Base-by-base conservation (phyloP, 306 rosid genomes). In the apple (Malus domestica) region DNA sequence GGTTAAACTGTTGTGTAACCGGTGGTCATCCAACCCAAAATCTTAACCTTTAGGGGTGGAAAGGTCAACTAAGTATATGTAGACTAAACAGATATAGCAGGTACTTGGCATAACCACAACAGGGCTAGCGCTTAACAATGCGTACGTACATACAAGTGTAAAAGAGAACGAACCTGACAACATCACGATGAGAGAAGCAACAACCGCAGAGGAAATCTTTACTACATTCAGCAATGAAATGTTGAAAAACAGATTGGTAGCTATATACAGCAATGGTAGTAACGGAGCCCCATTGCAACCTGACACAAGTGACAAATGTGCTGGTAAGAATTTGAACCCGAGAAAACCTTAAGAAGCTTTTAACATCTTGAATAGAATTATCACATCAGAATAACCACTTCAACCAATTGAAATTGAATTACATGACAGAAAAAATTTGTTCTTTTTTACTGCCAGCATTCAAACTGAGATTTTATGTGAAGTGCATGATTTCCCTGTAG, bases 201-300 rank as follows among this genome's bases (percentile, higher is more conserved):
- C 93, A 58, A 93, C 86, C 1, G 98, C 97, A 0, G 98, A 93
- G 71, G 93, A 87, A 74, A 87, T 64, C 83, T 93, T 93, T 64
- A 93, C 90, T 38, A 86, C 89, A 52, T 82, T 82, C 74, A 93
- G 96, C 78, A 87, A 57, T 52, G 93, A 89, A 60, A 93, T 87
- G 80, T 93, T 93, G 88, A 91, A 93, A 71, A 88, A 78, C 75
- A 93, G 83, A 85, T 93, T 93, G 69, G 81, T 84, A 63, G 78
- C 20, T 78, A 93, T 67, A 70, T 91, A 93, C 58, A 93, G 97
- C 71, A 91, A 80, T 10, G 97, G 98, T 68, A 93, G 98, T 86
- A 86, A 83, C 58, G 97, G 97, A 66, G 98, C 92, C 27, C 98
- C 98, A 52, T 77, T 81, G 76, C 97, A 91, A 85, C 83, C 96